A percentile compares a stretch with the other conserved stretches of the same genome.
Conservation (phyloP, 2,329 filamentous ascomycete genomes). For the Fusarium subtropicale region DNA sequence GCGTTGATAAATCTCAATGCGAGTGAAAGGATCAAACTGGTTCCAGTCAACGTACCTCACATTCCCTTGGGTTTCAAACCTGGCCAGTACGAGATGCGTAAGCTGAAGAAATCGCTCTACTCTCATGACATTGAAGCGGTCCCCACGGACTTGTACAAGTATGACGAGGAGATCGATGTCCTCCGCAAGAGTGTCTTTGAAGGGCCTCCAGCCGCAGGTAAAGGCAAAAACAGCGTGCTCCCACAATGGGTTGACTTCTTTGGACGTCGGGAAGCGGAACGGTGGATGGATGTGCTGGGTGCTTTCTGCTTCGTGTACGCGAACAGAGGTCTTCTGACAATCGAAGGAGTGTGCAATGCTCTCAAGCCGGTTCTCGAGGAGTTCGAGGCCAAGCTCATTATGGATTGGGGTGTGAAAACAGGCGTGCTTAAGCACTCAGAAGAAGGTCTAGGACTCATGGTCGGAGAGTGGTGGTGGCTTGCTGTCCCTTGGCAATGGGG, state of each 20-base stretch:
- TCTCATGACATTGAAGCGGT: slow-evolving; percentile 70
- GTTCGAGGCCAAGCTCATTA: slow-evolving; percentile 70
- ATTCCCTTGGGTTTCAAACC: slow-evolving; percentile 78
- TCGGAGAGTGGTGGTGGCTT: slow-evolving; percentile 77
- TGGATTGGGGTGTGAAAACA: slow-evolving; percentile 68
- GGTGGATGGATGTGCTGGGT: slow-evolving; percentile 74
- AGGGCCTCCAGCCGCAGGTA: slow-evolving; percentile 58
- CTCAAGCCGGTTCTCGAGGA: slow-evolving; percentile 69
- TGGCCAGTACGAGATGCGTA: slow-evolving; percentile 76
- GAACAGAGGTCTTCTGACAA: slow-evolving; percentile 68
- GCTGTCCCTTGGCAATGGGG: slow-evolving; percentile 55
- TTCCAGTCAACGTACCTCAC: slow-evolving; percentile 65
- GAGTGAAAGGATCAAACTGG: slow-evolving; percentile 65
- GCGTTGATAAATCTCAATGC: slow-evolving; percentile 74
- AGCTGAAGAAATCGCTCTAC: slow-evolving; percentile 73
- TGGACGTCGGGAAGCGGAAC: slow-evolving; percentile 65
- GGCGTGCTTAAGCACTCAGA: slow-evolving; percentile 62
- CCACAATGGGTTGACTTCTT: slow-evolving; percentile 81
- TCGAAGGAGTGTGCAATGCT: slow-evolving; percentile 64
- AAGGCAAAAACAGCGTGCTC: slow-evolving; percentile 58
- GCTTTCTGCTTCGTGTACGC: slow-evolving; percentile 72
- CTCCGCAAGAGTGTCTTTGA: slow-evolving; percentile 51
- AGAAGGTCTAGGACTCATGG: slow-evolving; percentile 56
- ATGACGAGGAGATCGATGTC: slow-evolving; percentile 62
- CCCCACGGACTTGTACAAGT: slow-evolving; percentile 73